Conservation (phyloP, 208 protist species). For the Willaertia magna region DNA sequence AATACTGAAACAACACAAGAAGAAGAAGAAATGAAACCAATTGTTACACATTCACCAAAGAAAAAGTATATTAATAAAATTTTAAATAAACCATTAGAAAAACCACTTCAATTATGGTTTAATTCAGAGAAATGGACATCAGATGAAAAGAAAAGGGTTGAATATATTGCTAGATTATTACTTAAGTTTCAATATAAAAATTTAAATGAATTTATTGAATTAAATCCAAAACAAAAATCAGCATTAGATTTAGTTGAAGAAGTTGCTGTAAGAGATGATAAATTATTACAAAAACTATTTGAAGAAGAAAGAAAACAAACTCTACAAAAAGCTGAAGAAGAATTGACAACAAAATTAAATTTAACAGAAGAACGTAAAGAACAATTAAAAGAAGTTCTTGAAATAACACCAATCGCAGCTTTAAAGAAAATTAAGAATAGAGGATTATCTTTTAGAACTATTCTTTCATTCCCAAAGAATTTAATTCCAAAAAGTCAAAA, state of each 20-base stretch:
- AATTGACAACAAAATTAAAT: background rate
- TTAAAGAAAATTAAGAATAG: background rate
- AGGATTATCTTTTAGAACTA: background rate
- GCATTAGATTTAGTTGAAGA: background rate
- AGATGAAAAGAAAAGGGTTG: background rate
- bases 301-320: background rate
- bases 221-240: background rate
- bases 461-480: background rate
- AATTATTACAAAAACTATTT: background rate
- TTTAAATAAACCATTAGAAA: background rate
- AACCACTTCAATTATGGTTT: background rate
- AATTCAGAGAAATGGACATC: background rate
- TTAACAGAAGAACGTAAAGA: too few relatives aligned
- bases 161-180: background rate
- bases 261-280: background rate
- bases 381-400: background rate
- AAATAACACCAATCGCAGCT: background rate
- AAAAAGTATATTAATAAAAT: background rate
- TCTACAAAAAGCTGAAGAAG: background rate
- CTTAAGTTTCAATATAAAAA: background rate
- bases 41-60: background rate
- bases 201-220: background rate
- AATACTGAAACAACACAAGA: too few relatives aligned
- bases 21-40: background rate
- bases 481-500: background rate